These are phyloP conservation scores for Pythium grandisporangium DNA, from an alignment of 352 stramenopile species.

Conservation along the genomic window DNA sequence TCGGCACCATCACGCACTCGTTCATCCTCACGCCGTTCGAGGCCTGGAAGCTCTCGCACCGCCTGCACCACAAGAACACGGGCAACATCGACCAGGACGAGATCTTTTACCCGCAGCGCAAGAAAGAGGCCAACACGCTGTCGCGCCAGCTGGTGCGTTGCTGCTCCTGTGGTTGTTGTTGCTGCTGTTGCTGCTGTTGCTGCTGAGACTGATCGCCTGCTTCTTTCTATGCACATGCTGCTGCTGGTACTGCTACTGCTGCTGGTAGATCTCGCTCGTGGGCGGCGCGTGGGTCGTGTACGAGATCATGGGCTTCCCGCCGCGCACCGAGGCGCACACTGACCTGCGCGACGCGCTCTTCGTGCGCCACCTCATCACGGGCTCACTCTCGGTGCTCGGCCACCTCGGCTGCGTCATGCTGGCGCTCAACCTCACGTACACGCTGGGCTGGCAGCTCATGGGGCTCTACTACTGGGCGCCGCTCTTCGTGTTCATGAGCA, in stretches of 20 bases:
- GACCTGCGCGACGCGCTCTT: conserved; percentile 71
- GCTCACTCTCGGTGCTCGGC: conserved; percentile 30
- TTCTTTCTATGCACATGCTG: too few species aligned
- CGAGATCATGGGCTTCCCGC: conserved; percentile 60
- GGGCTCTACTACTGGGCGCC: conserved; percentile 71
- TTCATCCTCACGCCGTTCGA: conserved; percentile 75
- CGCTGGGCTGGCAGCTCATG: conserved; percentile 28
- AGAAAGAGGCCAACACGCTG: conserved; percentile 33
- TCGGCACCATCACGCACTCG: conserved; percentile 72
- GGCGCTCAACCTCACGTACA: conserved; percentile 25
- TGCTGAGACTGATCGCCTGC: too few species aligned
- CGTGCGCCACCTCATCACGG: conserved; percentile 42
- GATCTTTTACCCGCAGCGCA: conserved; percentile 75
- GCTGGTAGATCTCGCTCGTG: conserved; percentile 21
- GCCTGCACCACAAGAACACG: conserved; percentile 84
- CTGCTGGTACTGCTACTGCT: too few species aligned
- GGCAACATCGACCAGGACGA: conserved; percentile 81
- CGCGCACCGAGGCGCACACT: conserved; percentile 71
- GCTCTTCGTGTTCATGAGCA: conserved; percentile 63
- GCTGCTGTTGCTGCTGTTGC: too few species aligned
- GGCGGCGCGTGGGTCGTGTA: conserved; percentile 68
- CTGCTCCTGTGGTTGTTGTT: too few species aligned
- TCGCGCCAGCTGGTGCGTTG: conserved; percentile 35
- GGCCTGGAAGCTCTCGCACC: conserved; percentile 74
- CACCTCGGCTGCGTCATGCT: conserved; percentile 39